Percentiles rank a stretch among this genome's conserved stretches.
These are phyloP conservation scores for Musa itinerans DNA, from an alignment of 176 grass and related monocot species.

Conservation along the genomic window DNA sequence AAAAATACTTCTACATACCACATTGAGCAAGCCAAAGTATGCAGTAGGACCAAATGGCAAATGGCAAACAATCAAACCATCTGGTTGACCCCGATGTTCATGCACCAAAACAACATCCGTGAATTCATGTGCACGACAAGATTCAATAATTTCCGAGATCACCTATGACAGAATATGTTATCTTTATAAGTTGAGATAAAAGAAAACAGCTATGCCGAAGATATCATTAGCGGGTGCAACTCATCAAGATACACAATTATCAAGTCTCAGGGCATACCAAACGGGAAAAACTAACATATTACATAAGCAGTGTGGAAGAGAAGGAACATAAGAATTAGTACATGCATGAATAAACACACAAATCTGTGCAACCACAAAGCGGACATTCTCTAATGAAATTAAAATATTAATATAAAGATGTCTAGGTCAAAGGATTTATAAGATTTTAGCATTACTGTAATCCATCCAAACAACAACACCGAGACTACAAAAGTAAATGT, in stretches of 20 bases:
- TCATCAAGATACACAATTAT: too few species aligned
- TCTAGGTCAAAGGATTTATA: too few species aligned
- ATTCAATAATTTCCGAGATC: slow-evolving; percentile 76
- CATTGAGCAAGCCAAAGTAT: slow-evolving; percentile 86
- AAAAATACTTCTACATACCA: slow-evolving; percentile 45
- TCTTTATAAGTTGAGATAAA: neutral
- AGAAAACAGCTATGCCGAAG: neutral
- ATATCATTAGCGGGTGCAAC: neutral
- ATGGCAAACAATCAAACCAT: slow-evolving; percentile 91
- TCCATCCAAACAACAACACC: neutral
- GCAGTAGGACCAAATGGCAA: slow-evolving; percentile 77
- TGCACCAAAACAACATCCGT: slow-evolving; percentile 88
- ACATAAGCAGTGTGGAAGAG: neutral
- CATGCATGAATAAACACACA: neutral
- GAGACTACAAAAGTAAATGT: too few species aligned
- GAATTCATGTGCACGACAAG: slow-evolving; percentile 66
- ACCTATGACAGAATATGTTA: slow-evolving; percentile 34
- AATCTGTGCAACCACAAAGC: neutral
- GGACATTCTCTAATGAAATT: too few species aligned
- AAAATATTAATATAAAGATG: too few species aligned
- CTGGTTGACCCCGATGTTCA: slow-evolving; percentile 84
- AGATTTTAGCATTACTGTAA: neutral
- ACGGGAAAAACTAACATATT: neutral
- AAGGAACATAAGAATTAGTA: neutral
- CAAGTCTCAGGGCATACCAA: neutral